Percentiles rank a stretch among this genome's conserved stretches.
Evolutionary conservation across 805 yeast species (phyloP).

Genomic region (Hanseniaspora mollemarum): DNA sequence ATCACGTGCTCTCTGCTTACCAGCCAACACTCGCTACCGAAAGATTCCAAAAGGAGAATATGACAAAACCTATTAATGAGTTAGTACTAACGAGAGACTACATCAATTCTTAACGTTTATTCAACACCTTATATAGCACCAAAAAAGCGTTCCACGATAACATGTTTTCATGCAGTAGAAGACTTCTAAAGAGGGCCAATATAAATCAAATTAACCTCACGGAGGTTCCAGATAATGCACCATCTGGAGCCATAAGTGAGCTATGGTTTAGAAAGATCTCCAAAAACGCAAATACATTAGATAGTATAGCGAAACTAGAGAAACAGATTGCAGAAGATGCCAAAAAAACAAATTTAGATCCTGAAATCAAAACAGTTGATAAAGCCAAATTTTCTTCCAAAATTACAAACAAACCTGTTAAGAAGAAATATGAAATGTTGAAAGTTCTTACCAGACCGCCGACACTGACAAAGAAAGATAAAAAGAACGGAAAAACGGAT

Average conservation of each 20-base stretch:
- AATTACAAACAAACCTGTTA: not conserved
- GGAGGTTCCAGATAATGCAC: slow-evolving; percentile 2
- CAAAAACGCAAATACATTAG: not conserved
- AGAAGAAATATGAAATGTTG: slow-evolving; percentile 12
- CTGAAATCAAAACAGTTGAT: not conserved
- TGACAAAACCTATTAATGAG: too few relatives aligned
- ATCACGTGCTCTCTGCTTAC: too few relatives aligned
- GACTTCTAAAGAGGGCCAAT: not conserved
- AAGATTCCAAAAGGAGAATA: too few relatives aligned
- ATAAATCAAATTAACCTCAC: not conserved
- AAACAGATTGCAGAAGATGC: slow-evolving; percentile 2
- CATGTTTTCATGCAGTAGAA: not conserved
- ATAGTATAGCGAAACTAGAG: slow-evolving; percentile 6
- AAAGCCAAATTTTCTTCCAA: not conserved
- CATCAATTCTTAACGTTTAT: too few relatives aligned
- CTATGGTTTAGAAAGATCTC: slow-evolving; percentile 9
- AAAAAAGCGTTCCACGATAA: too few relatives aligned
- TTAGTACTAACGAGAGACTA: too few relatives aligned
- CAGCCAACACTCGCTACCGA: too few relatives aligned
- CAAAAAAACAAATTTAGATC: slow-evolving; percentile 1
- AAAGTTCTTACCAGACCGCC: slow-evolving; percentile 8
- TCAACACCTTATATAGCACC: too few relatives aligned
- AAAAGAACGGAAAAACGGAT: not conserved
- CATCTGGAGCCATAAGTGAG: slow-evolving; percentile 1
- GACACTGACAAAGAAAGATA: slow-evolving; percentile 2